Conservation (phyloP, 352 stramenopile genomes). For the Phytopythium litorale region DNA sequence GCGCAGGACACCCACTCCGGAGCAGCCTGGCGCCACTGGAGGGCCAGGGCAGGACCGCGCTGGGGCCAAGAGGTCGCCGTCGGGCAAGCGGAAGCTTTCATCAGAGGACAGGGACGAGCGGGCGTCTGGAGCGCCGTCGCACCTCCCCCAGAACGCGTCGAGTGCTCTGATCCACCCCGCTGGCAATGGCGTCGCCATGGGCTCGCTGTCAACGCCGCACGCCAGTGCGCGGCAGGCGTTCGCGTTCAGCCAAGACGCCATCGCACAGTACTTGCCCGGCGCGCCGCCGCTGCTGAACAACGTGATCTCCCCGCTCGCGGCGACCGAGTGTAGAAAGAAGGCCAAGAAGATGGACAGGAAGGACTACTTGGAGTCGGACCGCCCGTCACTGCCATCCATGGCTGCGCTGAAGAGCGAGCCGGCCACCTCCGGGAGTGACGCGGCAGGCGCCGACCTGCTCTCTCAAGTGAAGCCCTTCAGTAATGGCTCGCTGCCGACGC, state of each 20-base stretch:
- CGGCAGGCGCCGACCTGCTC: not conserved
- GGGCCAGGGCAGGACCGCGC: not conserved
- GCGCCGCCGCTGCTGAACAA: conserved; percentile 43
- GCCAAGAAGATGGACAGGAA: conserved; percentile 64
- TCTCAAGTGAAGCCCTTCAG: not conserved
- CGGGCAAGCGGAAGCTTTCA: conserved; percentile 42
- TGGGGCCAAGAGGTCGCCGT: conserved; percentile 36
- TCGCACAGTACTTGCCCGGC: conserved; percentile 33
- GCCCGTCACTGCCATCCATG: not conserved
- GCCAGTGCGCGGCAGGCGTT: conserved; percentile 16
- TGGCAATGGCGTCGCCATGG: conserved; percentile 29
- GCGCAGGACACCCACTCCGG: conserved; percentile 24
- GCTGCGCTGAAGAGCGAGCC: not conserved
- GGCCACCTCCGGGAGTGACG: not conserved
- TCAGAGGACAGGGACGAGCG: conserved; percentile 9
- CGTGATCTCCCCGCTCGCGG: conserved; percentile 65
- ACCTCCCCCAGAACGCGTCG: conserved; percentile 19
- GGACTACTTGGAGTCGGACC: conserved; percentile 18
- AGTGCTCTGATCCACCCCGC: conserved; percentile 27
- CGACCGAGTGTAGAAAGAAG: conserved; percentile 67
- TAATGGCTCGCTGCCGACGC: conserved; percentile 30
- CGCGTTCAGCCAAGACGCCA: conserved; percentile 21
- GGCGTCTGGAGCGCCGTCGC: not conserved
- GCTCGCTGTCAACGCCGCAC: conserved; percentile 32
- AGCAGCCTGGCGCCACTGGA: not conserved